These are phyloP conservation scores for Aspergillus asperescens DNA, from an alignment of 495 filamentous ascomycete genomes.

Conservation along the genomic window DNA sequence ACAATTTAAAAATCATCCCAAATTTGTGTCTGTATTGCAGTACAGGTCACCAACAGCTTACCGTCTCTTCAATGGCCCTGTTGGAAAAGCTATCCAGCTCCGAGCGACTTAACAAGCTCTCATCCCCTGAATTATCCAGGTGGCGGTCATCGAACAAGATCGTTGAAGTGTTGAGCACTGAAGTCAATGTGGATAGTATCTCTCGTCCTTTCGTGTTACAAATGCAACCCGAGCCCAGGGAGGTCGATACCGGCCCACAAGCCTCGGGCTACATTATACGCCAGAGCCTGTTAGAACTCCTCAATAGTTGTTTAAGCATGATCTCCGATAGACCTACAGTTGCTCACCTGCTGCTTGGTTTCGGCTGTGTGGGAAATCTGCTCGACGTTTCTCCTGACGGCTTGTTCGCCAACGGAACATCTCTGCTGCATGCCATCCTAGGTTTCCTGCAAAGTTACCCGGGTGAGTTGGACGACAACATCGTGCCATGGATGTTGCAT, in stretches of 20 bases:
- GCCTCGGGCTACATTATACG: constrained; percentile 71
- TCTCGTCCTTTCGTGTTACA: constrained; percentile 60
- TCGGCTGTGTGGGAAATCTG: constrained; percentile 62
- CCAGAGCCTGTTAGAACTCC: constrained; percentile 69
- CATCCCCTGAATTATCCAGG: constrained; percentile 37
- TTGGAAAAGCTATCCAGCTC: constrained; percentile 82
- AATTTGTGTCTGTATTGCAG: constrained; percentile 79
- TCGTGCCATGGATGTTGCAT: constrained; percentile 64
- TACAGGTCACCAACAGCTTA: constrained; percentile 68
- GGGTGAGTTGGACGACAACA: constrained; percentile 51
- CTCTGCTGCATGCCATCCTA: constrained; percentile 79
- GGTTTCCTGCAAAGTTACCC: constrained; percentile 59
- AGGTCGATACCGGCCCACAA: constrained; percentile 57
- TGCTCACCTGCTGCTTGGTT: constrained; percentile 87
- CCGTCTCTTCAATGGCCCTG: constrained; percentile 68
- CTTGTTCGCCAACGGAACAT: constrained; percentile 58
- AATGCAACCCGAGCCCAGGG: constrained; percentile 55
- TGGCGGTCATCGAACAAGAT: constrained; percentile 68
- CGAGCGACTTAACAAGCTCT: constrained; percentile 59
- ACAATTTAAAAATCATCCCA: constrained; percentile 67
- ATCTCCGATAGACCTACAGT: constrained; percentile 70
- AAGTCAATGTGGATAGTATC: constrained; percentile 64
- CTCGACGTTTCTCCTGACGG: constrained; percentile 59
- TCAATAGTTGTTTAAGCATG: constrained; percentile 69
- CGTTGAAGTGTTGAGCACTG: constrained; percentile 68